Evolutionary conservation across 441 rosid species (phyloP).

Genomic region (Brassica hybrid): DNA sequence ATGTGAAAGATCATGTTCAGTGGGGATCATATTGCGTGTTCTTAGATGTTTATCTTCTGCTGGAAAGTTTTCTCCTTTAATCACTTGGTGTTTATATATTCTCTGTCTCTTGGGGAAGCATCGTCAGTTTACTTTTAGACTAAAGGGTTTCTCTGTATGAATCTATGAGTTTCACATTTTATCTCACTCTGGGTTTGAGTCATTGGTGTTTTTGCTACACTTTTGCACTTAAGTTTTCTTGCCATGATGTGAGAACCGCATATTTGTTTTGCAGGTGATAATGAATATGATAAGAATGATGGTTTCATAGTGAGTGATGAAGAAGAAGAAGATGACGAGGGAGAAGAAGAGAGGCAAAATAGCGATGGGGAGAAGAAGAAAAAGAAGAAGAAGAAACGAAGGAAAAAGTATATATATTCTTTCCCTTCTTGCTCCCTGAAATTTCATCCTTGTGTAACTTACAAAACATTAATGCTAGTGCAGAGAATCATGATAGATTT

Average conservation of each 20-base stretch:
- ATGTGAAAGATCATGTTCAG: too few species aligned
- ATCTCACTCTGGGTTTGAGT: slow-evolving; percentile 6
- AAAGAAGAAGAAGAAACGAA: slow-evolving; percentile 78
- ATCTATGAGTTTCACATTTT: slow-evolving; percentile 9
- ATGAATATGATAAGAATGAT: slow-evolving; percentile 83
- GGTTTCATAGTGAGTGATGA: slow-evolving; percentile 89
- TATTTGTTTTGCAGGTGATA: slow-evolving; percentile 60
- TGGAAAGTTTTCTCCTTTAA: background rate
- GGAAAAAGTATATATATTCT: slow-evolving; percentile 61
- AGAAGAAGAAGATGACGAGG: slow-evolving; percentile 55
- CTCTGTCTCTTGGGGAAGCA: slow-evolving; percentile 9
- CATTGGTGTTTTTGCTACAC: background rate
- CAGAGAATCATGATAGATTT: background rate
- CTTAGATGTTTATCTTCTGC: slow-evolving; percentile 1
- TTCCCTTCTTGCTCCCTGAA: background rate
- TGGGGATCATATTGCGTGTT: background rate
- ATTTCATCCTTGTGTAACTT: slow-evolving; percentile 9
- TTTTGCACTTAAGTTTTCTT: background rate
- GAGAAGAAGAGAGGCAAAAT: slow-evolving; percentile 72
- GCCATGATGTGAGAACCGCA: background rate
- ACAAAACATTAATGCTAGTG: background rate
- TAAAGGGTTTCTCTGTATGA: background rate
- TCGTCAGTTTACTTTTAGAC: background rate
- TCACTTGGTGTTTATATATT: background rate
- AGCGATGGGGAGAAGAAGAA: slow-evolving; percentile 82